Percentiles rank a stretch among this genome's conserved stretches.
Conservation (phyloP, 2,329 filamentous ascomycete genomes). For the Phaeosphaeria sp. region DNA sequence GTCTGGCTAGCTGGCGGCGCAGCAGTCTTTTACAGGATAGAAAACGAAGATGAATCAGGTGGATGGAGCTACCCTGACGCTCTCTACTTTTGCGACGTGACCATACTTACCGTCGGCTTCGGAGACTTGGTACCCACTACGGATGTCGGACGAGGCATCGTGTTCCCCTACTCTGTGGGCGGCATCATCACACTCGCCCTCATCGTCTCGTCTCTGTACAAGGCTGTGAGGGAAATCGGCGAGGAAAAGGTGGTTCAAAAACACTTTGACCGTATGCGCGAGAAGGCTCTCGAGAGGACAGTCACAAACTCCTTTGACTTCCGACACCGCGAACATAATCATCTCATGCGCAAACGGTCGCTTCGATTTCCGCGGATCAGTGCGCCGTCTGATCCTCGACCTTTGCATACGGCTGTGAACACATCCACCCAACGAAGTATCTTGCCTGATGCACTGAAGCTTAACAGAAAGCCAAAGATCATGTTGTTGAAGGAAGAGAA, state of each 20-base stretch:
- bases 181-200: conserved; percentile 86
- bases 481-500: conserved; percentile 65
- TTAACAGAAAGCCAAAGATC: conserved; percentile 52
- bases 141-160: conserved; percentile 68
- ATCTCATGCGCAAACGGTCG: conserved; percentile 25
- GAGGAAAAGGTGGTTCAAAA: conserved; percentile 67
- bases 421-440: conserved; percentile 11
- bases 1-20: conserved; percentile 81
- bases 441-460: conserved; percentile 14
- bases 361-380: conserved; percentile 30
- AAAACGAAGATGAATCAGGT: conserved; percentile 52
- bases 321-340: conserved; percentile 37
- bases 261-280: conserved; percentile 63
- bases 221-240: conserved; percentile 65
- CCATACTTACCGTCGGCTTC: conserved; percentile 51
- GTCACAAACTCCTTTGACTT: conserved; percentile 61
- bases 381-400: conserved; percentile 29
- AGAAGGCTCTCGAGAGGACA: conserved; percentile 61
- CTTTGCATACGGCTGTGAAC: conserved; percentile 30
- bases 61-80: conserved; percentile 78
- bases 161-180: conserved; percentile 83
- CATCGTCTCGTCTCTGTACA: conserved; percentile 80
- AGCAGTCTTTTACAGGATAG: conserved; percentile 73
- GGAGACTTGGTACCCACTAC: conserved; percentile 64
- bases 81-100: conserved; percentile 54